Evolutionary conservation across 2,329 filamentous ascomycete species (phyloP).

Genomic region (Rhinocladiella similis): DNA sequence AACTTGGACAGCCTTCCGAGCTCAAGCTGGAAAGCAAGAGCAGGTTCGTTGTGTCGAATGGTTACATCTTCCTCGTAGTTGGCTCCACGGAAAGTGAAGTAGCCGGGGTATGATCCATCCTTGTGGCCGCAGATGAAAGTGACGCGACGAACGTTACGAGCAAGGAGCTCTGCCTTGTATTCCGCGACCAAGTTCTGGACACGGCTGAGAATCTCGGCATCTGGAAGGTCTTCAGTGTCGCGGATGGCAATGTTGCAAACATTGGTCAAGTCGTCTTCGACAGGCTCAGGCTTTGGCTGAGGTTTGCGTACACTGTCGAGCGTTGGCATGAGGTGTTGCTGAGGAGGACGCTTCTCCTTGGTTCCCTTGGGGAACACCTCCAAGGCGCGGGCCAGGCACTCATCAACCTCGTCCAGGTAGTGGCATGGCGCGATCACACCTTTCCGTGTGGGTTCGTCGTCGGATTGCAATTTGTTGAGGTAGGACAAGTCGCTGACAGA

Average conservation of each 20-base stretch:
- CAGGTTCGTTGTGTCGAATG: conserved; percentile 95
- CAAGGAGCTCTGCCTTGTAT: conserved; percentile 79
- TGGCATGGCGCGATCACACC: conserved; percentile 92
- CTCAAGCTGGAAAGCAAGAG: conserved; percentile 97
- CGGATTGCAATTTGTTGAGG: conserved; percentile 65
- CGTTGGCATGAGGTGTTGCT: conserved; percentile 66
- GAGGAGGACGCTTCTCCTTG: conserved; percentile 56
- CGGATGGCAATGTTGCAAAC: conserved; percentile 91
- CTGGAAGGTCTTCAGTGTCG: conserved; percentile 80
- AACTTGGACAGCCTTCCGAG: conserved; percentile 92
- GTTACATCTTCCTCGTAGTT: conserved; percentile 86
- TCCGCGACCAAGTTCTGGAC: conserved; percentile 75
- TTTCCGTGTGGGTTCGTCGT: conserved; percentile 76
- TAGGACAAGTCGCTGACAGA: conserved; percentile 98
- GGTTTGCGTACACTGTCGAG: conserved; percentile 71
- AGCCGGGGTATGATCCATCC: conserved; percentile 91
- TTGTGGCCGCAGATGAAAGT: conserved; percentile 96
- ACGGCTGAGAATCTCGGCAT: conserved; percentile 75
- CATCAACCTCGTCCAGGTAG: conserved; percentile 92
- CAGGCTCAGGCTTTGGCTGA: conserved; percentile 54
- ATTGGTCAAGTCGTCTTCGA: conserved; percentile 77
- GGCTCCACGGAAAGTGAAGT: conserved; percentile 97
- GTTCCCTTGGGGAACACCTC: conserved; percentile 71
- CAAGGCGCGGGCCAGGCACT: conserved; percentile 78
- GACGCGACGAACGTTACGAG: conserved; percentile 80